Percentiles rank a stretch among this genome's conserved stretches.
phyloP scores from a whole-genome alignment of 768 basidiomycete genomes.

The Lepiota subincarnata region DNA sequence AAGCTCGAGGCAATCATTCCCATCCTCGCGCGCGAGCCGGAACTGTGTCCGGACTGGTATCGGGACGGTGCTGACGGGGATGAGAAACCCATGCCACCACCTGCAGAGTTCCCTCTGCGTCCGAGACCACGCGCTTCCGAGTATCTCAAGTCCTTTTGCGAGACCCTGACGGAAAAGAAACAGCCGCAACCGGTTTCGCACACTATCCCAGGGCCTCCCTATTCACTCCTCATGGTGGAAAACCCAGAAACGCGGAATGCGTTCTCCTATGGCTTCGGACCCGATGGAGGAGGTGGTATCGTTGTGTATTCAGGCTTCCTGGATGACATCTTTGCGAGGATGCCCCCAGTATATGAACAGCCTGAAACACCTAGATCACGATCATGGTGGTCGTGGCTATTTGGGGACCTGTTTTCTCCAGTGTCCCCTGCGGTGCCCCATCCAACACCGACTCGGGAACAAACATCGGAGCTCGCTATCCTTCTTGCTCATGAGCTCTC shows the following conservation, averaged over 20 bases:
- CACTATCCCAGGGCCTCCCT: constrained; percentile 75
- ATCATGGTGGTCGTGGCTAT: constrained; percentile 45
- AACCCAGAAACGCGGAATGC: constrained; percentile 83
- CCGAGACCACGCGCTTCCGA: constrained; percentile 80
- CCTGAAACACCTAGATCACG: constrained; percentile 19
- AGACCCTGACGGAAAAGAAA: constrained; percentile 43
- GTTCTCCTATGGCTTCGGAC: constrained; percentile 94
- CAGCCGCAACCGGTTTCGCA: constrained; percentile 42
- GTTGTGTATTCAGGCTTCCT: constrained; percentile 94
- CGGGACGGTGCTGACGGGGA: constrained; percentile 35
- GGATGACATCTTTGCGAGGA: constrained; percentile 71
- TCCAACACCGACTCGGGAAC: constrained; percentile 67
- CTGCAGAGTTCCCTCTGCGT: constrained; percentile 75
- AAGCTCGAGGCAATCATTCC: constrained; percentile 75
- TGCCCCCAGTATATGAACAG: constrained; percentile 23
- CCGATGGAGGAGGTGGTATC: constrained; percentile 86
- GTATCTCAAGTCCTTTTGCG: constrained; percentile 55
- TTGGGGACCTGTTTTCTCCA: constrained; percentile 41
- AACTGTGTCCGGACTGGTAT: constrained; percentile 54
- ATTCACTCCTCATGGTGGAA: constrained; percentile 86
- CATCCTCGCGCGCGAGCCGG: constrained; percentile 54
- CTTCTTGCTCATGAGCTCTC: constrained; percentile 92
- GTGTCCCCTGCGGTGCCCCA: constrained; percentile 29
- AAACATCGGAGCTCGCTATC: constrained; percentile 85
- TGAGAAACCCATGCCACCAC: constrained; percentile 68